These are phyloP conservation scores for Komagataella pseudopastoris DNA, from an alignment of 805 yeast species.

Conservation along the genomic window DNA sequence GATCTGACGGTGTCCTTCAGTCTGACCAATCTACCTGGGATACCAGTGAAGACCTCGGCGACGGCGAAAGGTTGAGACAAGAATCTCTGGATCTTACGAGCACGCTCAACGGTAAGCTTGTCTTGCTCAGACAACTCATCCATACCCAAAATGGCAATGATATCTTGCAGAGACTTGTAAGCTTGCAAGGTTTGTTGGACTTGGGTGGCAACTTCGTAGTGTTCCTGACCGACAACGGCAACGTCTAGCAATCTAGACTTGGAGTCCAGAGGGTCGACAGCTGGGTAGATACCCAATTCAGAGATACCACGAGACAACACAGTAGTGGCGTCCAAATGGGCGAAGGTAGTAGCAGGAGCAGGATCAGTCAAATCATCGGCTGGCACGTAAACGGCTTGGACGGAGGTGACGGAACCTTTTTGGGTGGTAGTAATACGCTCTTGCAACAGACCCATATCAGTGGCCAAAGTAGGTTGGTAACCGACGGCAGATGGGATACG, in stretches of 20 bases:
- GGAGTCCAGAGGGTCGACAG: slow-evolving; percentile 99
- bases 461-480: slow-evolving; percentile 99
- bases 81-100: slow-evolving; percentile 99
- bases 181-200: slow-evolving; percentile 99
- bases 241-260: slow-evolving; percentile 97
- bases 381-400: slow-evolving; percentile 99
- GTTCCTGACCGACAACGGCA: slow-evolving; percentile 96
- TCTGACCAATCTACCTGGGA: slow-evolving; percentile 94
- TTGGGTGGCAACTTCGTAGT: slow-evolving; percentile 85
- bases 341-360: slow-evolving; percentile 99
- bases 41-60: slow-evolving; percentile 99
- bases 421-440: slow-evolving; percentile 99
- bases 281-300: slow-evolving; percentile 99
- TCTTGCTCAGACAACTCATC: slow-evolving; percentile 98
- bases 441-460: slow-evolving; percentile 99
- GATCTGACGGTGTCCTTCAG: slow-evolving; percentile 89
- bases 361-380: slow-evolving; percentile 99
- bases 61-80: slow-evolving; percentile 99
- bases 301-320: slow-evolving; percentile 99
- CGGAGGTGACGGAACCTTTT: slow-evolving; percentile 99
- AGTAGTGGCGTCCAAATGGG: slow-evolving; percentile 99
- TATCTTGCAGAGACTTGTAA: slow-evolving; percentile 98
- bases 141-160: slow-evolving; percentile 99
- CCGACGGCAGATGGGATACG: slow-evolving; percentile 99
- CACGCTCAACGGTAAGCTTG: slow-evolving; percentile 99